These are phyloP conservation scores for Rhodosporidiobolus sp. DNA, from an alignment of 768 basidiomycete genomes.

Conservation along the genomic window DNA sequence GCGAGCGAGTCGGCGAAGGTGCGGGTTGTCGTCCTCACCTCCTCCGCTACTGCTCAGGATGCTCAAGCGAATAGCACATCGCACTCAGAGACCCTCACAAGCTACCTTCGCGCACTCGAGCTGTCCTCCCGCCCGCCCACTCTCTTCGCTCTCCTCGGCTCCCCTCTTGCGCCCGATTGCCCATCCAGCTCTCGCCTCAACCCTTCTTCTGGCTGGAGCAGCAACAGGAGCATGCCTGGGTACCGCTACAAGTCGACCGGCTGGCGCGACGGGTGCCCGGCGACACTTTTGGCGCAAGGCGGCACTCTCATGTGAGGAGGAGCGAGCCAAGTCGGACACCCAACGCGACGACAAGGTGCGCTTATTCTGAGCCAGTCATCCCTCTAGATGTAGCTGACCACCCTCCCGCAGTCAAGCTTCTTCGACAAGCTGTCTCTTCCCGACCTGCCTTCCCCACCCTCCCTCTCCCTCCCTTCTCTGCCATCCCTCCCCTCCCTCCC, in stretches of 20 bases:
- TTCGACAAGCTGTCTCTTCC: constrained; percentile 9
- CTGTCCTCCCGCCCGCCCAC: neutral
- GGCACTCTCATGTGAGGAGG: constrained; percentile 14
- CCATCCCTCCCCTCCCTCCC: constrained; percentile 1
- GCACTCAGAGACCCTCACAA: neutral
- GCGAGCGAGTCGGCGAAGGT: too few relatives aligned
- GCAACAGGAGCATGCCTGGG: neutral
- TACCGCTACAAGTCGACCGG: too few relatives aligned
- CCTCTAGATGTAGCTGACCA: too few relatives aligned
- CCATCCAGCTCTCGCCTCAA: neutral
- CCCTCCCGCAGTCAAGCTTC: constrained; percentile 1
- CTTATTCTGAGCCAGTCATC: too few relatives aligned
- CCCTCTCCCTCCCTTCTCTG: constrained; percentile 8
- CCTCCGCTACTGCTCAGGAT: too few relatives aligned
- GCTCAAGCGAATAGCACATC: too few relatives aligned
- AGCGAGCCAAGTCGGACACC: neutral
- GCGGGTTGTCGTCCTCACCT: too few relatives aligned
- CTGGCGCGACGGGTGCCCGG: neutral
- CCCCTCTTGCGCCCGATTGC: neutral
- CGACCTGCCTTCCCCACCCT: neutral
- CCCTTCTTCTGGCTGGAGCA: neutral
- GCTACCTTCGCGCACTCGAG: neutral
- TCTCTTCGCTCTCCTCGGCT: neutral
- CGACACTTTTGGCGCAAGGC: neutral
- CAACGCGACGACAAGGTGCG: neutral